Conservation (phyloP, 2,329 filamentous ascomycete genomes). For the Diaporthe batatas region DNA sequence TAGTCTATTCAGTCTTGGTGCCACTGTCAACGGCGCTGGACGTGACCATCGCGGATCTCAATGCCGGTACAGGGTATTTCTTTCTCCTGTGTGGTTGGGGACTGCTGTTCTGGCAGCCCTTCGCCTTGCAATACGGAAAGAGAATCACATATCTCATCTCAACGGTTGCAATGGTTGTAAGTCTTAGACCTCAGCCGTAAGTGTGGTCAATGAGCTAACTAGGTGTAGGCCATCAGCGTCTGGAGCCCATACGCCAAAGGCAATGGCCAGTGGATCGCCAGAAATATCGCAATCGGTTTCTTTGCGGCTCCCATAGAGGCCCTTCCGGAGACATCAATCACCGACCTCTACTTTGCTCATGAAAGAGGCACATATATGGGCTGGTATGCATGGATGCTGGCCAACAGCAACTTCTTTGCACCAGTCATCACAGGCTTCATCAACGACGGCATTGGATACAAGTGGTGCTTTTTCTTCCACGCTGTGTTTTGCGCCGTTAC, state of each 20-base stretch:
- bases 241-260: conserved; percentile 46
- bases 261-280: conserved; percentile 54
- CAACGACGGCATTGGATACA: conserved; percentile 49
- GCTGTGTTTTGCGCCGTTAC: conserved; percentile 47
- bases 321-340: conserved; percentile 55
- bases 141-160: conserved; percentile 45
- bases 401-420: conserved; percentile 49
- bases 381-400: conserved; percentile 49
- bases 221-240: conserved; percentile 35
- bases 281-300: conserved; percentile 54
- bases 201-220: background rate
- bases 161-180: conserved; percentile 42
- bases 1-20: conserved; percentile 40
- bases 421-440: conserved; percentile 53
- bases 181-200: background rate
- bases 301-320: conserved; percentile 57
- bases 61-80: conserved; percentile 49
- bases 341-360: conserved; percentile 53
- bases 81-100: conserved; percentile 60
- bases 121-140: conserved; percentile 58
- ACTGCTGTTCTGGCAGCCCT: conserved; percentile 60
- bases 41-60: conserved; percentile 43
- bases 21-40: conserved; percentile 40
- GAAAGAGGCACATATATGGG: conserved; percentile 49
- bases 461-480: conserved; percentile 51